Evolutionary conservation across 208 protist species (phyloP), one percentile per base, ranked within the genome.

Genomic region (Chromosphaera perkinsii): DNA sequence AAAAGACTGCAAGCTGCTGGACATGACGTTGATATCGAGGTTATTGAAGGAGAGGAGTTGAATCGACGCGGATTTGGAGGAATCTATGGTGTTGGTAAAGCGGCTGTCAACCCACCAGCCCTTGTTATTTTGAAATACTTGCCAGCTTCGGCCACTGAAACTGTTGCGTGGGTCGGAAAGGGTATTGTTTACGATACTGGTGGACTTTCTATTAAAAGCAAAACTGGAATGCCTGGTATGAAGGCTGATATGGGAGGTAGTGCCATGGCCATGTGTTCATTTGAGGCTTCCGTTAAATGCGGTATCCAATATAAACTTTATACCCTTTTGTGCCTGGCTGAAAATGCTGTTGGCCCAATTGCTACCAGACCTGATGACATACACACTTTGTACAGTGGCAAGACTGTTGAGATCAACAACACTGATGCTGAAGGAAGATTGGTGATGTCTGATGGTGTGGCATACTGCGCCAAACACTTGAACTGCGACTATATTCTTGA

Each of bases 351-450:
- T 47, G 14, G 20, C 42, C 42, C 42, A 47, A 20, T 22, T 0
- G 78, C 80, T 3, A 74, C 57, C 1, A 72, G 59, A 51, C 79
- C 76, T 7, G 48, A 14, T 5, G 29, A 57, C 31, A 42, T 83
- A 1, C 2, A 78, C 20, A 51, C 22, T 7, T 59, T 69, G 2
- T 64, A 51, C 32, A 81, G 79, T 45, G 80, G 80, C 17, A 78
- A 69, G 45, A 81, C 74, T 0, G 69, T 85, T 1, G 77, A 85
- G 64, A 56, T 84, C 2, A 69, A 79, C 27, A 85, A 85, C 43
- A 85, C 81, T 0, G 81, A 85, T 51, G 81, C 81, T 10, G 81
- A 85, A 39, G 81, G 81, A 20, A 45, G 81, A 22, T 37, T 85
- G 0, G 66, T 85, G 5, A 49, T 85, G 0, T 69, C 69, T 47